Percentiles rank a stretch among this genome's conserved stretches.
Conservation (phyloP, 441 rosid genomes). For the Arabidopsis lyrata region DNA sequence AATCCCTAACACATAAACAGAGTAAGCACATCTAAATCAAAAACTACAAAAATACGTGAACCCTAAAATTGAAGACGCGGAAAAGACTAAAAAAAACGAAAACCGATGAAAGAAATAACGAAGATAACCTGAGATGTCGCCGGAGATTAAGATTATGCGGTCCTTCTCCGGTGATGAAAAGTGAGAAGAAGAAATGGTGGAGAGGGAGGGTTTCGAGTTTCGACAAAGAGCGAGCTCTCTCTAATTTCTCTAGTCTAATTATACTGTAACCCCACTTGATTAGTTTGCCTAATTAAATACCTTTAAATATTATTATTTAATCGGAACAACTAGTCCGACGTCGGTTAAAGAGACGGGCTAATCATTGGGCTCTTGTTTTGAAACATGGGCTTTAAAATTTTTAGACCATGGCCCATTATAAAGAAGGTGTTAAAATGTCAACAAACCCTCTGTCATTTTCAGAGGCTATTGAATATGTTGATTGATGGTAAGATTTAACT, state of each 20-base stretch:
- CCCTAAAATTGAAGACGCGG: slow-evolving; percentile 2
- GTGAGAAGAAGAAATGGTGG: slow-evolving; percentile 18
- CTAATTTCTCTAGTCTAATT: neutral
- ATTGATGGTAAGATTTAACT: slow-evolving; percentile 15
- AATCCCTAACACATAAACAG: neutral
- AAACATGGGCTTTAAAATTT: slow-evolving; percentile 15
- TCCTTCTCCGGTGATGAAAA: slow-evolving; percentile 16
- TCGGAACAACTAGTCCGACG: neutral
- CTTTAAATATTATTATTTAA: neutral
- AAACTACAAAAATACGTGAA: neutral
- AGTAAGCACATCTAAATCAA: neutral
- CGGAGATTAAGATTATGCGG: neutral
- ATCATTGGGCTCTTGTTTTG: slow-evolving; percentile 12
- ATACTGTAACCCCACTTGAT: slow-evolving; percentile 1
- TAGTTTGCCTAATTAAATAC: neutral
- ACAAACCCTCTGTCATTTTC: neutral
- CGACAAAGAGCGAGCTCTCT: neutral
- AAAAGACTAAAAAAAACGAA: neutral
- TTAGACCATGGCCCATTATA: neutral
- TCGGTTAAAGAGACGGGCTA: neutral
- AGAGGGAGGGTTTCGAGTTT: slow-evolving; percentile 27
- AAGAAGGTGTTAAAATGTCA: neutral
- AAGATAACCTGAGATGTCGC: slow-evolving; percentile 19
- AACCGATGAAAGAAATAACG: neutral
- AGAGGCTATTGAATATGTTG: neutral